Base-by-base conservation (phyloP, 805 yeast genomes). In the Grigorovia humatica region DNA sequence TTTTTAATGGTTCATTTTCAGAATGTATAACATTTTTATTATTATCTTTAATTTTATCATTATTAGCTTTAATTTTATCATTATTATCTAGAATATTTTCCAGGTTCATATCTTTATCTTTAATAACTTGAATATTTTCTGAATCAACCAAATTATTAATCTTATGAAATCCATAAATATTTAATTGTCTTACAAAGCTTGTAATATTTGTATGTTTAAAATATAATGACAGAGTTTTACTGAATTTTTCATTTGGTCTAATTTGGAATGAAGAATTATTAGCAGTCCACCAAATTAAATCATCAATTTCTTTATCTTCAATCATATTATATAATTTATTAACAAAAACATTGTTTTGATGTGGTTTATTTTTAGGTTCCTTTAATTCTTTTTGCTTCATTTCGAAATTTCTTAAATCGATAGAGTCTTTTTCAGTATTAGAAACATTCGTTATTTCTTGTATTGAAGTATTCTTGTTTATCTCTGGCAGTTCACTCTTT, bases 321-420 rank as follows among this genome's bases (percentile, higher is more conserved):
- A 91, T 76, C 95, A 91, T 91, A 56, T 84, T 81, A 73, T 87
- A 90, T 27, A 91, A 77, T 65, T 91, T 91, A 69, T 90, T 96
- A 54, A 90, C 86, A 70, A 91, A 91, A 5, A 81, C 80, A 1
- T 82, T 74, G 57, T 79, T 79, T 52, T 71, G 51, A 23, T 43
- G 51, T n/a, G 42, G 43, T 35, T 48, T 48, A 30, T 32, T 38
- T 15, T 15, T 38, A 15, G 42, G n/a, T 38, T 38, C 42, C 15
- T 38, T 38, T 4, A 38, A 38, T 38, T 38, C 42, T 17, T 15
- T 38, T 38, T 38, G 42, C n/a, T 38, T 38, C n/a, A 38, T 38
- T 38, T 38, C 17, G 15, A 32, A 32, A 32, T 13, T 32, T 32
- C 15, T 32, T 13, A 32, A 32, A 8, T 32, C 38, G 15, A 32